Conservation (phyloP, 257 asterid genomes). For the Lithospermum erythrorhizon region DNA sequence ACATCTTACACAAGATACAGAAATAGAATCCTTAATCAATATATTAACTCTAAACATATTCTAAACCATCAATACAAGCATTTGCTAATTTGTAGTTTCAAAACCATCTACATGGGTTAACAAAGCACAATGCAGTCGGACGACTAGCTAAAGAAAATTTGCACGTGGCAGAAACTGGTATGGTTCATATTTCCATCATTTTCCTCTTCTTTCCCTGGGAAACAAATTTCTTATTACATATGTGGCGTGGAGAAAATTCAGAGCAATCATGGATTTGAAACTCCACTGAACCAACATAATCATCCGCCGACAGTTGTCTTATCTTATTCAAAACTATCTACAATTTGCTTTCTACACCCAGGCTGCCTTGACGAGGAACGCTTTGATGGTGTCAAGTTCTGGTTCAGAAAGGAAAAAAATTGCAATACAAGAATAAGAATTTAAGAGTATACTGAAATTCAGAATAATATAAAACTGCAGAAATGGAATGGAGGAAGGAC, state of each 20-base stretch:
- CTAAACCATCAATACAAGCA: neutral
- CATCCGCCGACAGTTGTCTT: constrained; percentile 66
- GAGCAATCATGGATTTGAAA: neutral
- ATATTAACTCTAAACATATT: no score
- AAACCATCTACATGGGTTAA: no score
- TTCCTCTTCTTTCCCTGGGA: constrained; percentile 67
- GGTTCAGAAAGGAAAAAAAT: no score
- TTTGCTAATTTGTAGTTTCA: neutral
- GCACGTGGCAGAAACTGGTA: neutral
- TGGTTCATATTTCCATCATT: constrained; percentile 21
- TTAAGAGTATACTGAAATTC: neutral
- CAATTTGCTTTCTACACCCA: constrained; percentile 82
- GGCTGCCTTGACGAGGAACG: constrained; percentile 56
- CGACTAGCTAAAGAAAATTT: neutral
- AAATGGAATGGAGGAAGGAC: constrained; percentile 16
- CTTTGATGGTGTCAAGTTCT: no score
- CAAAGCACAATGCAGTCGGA: neutral
- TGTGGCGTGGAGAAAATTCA: no score
- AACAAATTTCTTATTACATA: neutral
- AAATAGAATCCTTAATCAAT: neutral
- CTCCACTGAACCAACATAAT: constrained; percentile 61
- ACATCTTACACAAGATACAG: no score
- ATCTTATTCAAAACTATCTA: constrained; percentile 46
- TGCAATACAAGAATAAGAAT: no score
- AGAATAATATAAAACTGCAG: neutral